These are phyloP conservation scores for Parmelia sp. DNA, from an alignment of 495 filamentous ascomycete genomes.

Conservation along the genomic window DNA sequence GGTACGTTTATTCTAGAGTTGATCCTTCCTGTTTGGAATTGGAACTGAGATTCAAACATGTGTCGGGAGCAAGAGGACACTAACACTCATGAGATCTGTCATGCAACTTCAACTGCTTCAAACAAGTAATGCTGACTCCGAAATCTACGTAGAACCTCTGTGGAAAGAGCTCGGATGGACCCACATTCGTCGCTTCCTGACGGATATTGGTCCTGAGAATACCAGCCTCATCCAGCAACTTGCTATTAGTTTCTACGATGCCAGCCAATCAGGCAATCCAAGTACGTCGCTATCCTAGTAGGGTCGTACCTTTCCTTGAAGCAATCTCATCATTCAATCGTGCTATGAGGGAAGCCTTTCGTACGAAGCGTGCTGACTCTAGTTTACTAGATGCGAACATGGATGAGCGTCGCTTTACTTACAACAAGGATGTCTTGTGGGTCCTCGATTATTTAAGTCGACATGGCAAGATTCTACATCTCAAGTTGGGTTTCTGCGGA, in stretches of 20 bases:
- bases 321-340: neutral
- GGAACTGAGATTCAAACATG: neutral
- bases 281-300: neutral
- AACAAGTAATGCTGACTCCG: neutral
- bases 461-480: constrained; percentile 15
- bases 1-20: neutral
- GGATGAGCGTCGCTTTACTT: constrained; percentile 19
- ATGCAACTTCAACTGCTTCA: neutral
- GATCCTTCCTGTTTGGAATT: neutral
- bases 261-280: constrained; percentile 15
- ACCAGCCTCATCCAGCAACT: constrained; percentile 15
- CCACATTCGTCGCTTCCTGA: constrained; percentile 20
- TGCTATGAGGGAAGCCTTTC: neutral
- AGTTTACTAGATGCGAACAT: neutral
- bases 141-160: neutral
- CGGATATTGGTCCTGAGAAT: constrained; percentile 20
- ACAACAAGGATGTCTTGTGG: constrained; percentile 18
- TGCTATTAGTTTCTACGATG: constrained; percentile 19
- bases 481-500: constrained; percentile 21
- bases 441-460: constrained; percentile 15
- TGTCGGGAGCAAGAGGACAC: no score
- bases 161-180: constrained; percentile 21
- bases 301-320: neutral
- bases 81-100: neutral
- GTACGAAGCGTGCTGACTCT: neutral